These are phyloP conservation scores for Lotus japonicus DNA, from an alignment of 306 rosid genomes.

Conservation along the genomic window DNA sequence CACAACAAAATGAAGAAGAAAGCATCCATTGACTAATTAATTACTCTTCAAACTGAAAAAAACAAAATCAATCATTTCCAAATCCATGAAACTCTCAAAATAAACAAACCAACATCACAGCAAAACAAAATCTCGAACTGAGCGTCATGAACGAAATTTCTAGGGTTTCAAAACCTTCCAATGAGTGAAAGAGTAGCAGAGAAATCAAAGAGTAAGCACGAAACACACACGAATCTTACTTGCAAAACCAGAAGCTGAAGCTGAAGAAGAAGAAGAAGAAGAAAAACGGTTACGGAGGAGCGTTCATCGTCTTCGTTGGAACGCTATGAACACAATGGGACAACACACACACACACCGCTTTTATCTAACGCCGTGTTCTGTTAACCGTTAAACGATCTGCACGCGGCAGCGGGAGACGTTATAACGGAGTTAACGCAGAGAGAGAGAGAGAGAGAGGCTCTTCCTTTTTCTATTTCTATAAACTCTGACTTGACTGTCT, in stretches of 20 bases:
- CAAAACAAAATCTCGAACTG: background rate
- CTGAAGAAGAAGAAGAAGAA: background rate
- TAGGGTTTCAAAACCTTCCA: conserved; percentile 29
- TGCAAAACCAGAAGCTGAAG: background rate
- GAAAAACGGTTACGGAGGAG: background rate
- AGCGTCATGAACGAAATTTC: background rate
- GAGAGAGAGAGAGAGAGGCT: no score
- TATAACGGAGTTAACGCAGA: conserved; percentile 32
- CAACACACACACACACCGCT: conserved; percentile 22
- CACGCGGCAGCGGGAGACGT: conserved; percentile 25
- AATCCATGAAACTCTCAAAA: conserved; percentile 9
- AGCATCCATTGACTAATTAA: background rate
- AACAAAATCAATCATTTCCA: background rate
- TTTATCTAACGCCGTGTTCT: conserved; percentile 20
- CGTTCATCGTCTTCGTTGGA: background rate
- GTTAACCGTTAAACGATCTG: background rate
- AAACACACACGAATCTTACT: conserved; percentile 20
- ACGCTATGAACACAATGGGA: background rate
- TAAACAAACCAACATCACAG: background rate
- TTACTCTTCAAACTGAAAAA: no score
- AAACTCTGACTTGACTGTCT: no score
- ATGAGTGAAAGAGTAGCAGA: background rate
- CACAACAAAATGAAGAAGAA: background rate
- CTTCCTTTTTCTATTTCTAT: no score
- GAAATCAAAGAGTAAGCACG: background rate